Percentiles rank a stretch among this genome's conserved stretches.
These are phyloP conservation scores for Avena atlantica DNA, from an alignment of 176 grass and related monocot species.

Conservation along the genomic window DNA sequence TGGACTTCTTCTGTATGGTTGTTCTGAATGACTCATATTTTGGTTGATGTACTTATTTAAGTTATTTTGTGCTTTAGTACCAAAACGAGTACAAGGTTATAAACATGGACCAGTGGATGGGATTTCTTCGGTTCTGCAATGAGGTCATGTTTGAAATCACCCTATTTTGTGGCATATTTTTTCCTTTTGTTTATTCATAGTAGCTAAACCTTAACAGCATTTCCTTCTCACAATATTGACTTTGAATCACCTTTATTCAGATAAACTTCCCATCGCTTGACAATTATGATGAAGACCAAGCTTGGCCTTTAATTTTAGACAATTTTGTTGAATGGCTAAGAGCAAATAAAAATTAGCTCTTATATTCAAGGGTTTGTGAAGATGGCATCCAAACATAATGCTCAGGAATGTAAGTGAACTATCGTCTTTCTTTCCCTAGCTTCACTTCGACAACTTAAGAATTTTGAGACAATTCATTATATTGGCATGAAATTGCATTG, in stretches of 20 bases:
- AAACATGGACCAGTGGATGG: conserved; percentile 99
- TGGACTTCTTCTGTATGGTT: neutral
- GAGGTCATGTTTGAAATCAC: conserved; percentile 63
- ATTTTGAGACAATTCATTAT: neutral
- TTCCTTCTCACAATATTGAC: conserved; percentile 33
- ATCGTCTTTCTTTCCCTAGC: neutral
- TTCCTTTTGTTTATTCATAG: neutral
- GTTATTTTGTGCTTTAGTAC: conserved; percentile 54
- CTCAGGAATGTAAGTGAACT: conserved; percentile 50
- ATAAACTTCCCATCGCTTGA: conserved; percentile 97
- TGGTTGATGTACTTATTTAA: conserved; percentile 24
- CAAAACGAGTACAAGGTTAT: conserved; percentile 99
- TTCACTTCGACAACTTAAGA: neutral
- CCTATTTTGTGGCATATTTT: conserved; percentile 22
- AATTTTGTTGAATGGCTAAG: conserved; percentile 98
- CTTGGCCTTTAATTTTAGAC: conserved; percentile 98
- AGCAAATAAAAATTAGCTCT: conserved; percentile 66
- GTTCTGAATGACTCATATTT: neutral
- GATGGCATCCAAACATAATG: conserved; percentile 40
- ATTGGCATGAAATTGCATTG: neutral
- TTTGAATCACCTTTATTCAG: conserved; percentile 51
- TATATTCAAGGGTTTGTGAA: conserved; percentile 38
- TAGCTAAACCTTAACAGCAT: neutral
- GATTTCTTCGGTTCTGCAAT: conserved; percentile 95
- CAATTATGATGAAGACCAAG: conserved; percentile 89